Base-by-base conservation (phyloP, 345 rosid genomes). In the Balakata baccata region DNA sequence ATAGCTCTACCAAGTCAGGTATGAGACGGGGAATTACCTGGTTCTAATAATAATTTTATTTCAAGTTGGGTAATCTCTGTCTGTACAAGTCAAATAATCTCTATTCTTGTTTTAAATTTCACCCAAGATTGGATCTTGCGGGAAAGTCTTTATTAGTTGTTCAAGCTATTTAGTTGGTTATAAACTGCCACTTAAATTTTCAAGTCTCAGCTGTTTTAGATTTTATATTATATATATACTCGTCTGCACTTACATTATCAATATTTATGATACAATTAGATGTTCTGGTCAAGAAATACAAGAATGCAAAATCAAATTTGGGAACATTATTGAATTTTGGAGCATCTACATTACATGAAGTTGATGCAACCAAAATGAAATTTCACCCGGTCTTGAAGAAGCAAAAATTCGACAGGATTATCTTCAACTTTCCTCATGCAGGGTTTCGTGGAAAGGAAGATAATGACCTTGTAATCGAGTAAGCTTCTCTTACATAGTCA, bases 391-490 rank as follows among this genome's bases (percentile, higher is more conserved):
- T 68, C 73, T 81, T 91, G 74, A 64, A 41, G 49, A 72, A 0
- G 71, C 79, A 71, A 54, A 86, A 73, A 71, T 88, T 86, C 18
- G 90, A 90, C 61, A 80, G 85, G 6, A 73, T 89, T 56, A 77
- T 89, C 72, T 85, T 79, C 77, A 83, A 83, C 81, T 90, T 87
- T 77, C 96, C 96, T 10, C 91, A 87, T 52, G 90, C 90, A 0
- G 96, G 90, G 25, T 90, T 89, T 73, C 34, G 77, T 11, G 78
- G 91, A 50, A 86, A 50, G 74, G 90, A 85, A 78, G 80, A 80
- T 43, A 14, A 56, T 69, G 11, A 0, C 71, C 8, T 0, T 5
- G 0, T 74, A 54, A 89, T 86, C 49, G 11, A 18, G 91, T 87
- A 56, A 77, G 78, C 51, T 72, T 18, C 18, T 37, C 61, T 59